phyloP scores from a whole-genome alignment of 345 rosid genomes.

The Linum trigynum region DNA sequence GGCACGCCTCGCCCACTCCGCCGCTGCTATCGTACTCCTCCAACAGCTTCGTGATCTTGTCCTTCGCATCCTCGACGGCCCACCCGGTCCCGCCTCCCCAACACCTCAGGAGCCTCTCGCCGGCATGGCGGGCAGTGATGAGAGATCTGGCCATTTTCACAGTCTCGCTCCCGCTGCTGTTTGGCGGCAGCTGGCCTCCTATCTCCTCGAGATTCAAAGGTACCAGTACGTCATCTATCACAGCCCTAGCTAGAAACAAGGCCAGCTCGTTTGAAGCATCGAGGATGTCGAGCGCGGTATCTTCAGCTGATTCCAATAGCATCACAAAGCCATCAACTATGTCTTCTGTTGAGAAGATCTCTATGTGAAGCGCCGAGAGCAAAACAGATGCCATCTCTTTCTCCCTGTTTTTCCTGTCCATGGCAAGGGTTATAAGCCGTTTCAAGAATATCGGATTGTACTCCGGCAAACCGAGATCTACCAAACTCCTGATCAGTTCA shows the following conservation, averaged over 20 bases:
- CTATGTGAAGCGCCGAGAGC: conserved; percentile 87
- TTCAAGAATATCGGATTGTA: conserved; percentile 75
- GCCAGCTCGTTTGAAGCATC: conserved; percentile 98
- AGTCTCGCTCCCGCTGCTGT: conserved; percentile 80
- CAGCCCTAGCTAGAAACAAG: conserved; percentile 92
- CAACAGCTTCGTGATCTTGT: conserved; percentile 84
- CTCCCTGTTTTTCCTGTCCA: conserved; percentile 98
- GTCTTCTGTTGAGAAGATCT: conserved; percentile 87
- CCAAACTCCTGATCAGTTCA: conserved; percentile 77
- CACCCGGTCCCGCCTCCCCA: conserved; percentile 99
- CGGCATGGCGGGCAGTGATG: conserved; percentile 88
- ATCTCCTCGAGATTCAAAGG: conserved; percentile 91
- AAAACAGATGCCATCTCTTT: conserved; percentile 98
- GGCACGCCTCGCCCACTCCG: conserved; percentile 83
- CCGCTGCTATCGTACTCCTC: conserved; percentile 94
- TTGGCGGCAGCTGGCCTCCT: conserved; percentile 52
- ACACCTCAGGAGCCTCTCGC: conserved; percentile 91
- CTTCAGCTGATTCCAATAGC: conserved; percentile 96
- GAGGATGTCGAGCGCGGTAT: conserved; percentile 84
- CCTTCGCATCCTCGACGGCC: conserved; percentile 98
- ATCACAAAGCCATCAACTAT: conserved; percentile 77
- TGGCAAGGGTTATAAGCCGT: conserved; percentile 82
- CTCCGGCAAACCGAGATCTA: conserved; percentile 67
- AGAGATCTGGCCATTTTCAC: conserved; percentile 69
- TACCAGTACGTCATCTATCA: conserved; percentile 86